Base-by-base conservation (phyloP, 73 alveolate species). In the Paramecium biaurelia region DNA sequence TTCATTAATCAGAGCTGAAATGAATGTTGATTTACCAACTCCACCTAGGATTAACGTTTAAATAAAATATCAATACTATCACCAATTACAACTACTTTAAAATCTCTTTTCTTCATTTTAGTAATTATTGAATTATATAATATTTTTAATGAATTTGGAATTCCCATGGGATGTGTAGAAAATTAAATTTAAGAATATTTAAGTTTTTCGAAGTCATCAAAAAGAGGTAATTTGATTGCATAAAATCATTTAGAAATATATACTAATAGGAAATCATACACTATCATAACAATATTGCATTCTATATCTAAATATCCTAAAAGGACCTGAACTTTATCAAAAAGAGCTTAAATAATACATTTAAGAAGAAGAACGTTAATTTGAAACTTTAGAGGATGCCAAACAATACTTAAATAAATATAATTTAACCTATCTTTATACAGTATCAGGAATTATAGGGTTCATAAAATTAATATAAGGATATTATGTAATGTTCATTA, bases 391-490 rank as follows among this genome's bases (percentile, higher is more conserved):
- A 15, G 94, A 89, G 34, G 92, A 89, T 70, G 94, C 92, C 7
- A 63, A 89, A 70, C 9, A 20, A 2, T 70, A 30, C 30, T 43
- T 89, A 28, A 43, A 45, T 20, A 41, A 35, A 63, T 20, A 26
- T 12, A 35, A 72, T 7, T 15, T 72, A n/a, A 42, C 57, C 11
- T 89, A 57, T 45, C 59, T 70, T 5, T 89, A 82, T 35, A 57
- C 92, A 26, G 85, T 84, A 12, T 43, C 57, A 57, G 96, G 93
- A 28, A 57, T 93, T 5, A 74, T 93, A 1, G 96, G 96, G 2
- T 79, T 92, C 15, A 76, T 63, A 9, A 89, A 84, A 82, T 93
- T 93, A 14, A 20, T 84, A 7, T 76, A 93, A 45, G 96, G 96
- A 45, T 93, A 92, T 38, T 93, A 93, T 35, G 34, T 92, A 32